Evolutionary conservation across 140 eudicot genomes (phyloP), one percentile per base, ranked within the genome.

Genomic region (Cichorium intybus): DNA sequence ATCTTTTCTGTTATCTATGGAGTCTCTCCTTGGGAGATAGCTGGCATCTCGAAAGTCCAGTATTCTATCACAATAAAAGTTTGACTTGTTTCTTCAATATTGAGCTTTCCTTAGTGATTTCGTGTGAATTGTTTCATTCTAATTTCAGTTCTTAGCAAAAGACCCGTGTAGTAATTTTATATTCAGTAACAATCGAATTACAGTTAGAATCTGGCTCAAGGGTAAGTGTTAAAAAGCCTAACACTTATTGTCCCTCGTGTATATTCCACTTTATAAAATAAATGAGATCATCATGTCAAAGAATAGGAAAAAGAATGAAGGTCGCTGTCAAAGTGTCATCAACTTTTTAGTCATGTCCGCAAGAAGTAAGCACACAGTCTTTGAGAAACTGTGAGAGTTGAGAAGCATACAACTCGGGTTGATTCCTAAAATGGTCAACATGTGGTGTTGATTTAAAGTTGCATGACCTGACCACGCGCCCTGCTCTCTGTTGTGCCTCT

Each of bases 391-490:
- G 73, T 16, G 95, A 83, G 62, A 93, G 90, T 75, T 93, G 95
- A 58, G 97, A 73, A 33, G 85, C 62, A 61, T 93, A 93, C 59
- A 93, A 55, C 68, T 84, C 76, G 3, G 99, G 99, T 62, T 84
- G 80, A 60, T 86, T 75, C 51, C 97, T 78, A 66, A 88, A 84
- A 83, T 93, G 99, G 73, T 93, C 99, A 10, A 93, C 99, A 62
- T 93, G 99, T 3, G 99, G 99, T 0, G 99, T 83, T 34, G 94
- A 79, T 29, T 83, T 66, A 62, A 93, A 93, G 85, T 93, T 81
- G 82, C 97, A 93, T 17, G 99, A 82, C 72, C 95, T 81, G 56
- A 93, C 95, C 73, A 85, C 82, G 6, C 64, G 95, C 52, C 99
- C 97, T 58, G 59, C 71, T 61, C 60, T 84, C 62, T 79, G 81